Base-by-base conservation (phyloP, 805 yeast genomes). In the Ogataea populi-albae region DNA sequence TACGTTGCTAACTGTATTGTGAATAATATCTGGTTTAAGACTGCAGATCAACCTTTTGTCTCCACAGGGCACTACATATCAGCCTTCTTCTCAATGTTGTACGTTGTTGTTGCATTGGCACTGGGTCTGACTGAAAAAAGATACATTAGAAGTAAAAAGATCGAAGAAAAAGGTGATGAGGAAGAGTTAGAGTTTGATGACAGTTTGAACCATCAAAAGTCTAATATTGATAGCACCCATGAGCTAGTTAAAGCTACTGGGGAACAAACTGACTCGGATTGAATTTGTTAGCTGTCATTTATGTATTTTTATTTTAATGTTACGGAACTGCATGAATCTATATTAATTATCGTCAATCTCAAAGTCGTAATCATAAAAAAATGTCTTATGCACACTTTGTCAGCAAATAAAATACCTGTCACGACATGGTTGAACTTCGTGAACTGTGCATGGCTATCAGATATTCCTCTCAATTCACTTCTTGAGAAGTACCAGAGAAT, bases 1-100 rank as follows among this genome's bases (percentile, higher is more conserved):
- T 47, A 37, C 24, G 35, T 40, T 26, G 49, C 51, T 9, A 42
- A 45, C 33, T 37, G 38, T 32, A 47, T 47, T 33, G 40, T 42
- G 30, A 44, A 44, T 32, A 42, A 39, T 15, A 40, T 45, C 16
- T 42, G 46, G 47, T 47, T 39, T 34, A 39, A 45, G 27, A 45
- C 51, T 2, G 22, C 41, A 3, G 34, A 45, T 5, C 49, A 44
- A 17, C 49, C 51, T 5, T 38, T 35, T 21, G 44, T 47, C 10
- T 15, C 27, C 2, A 45, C 47, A 8, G 51, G 51, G 26, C 49
- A 50, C 40, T 54, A 53, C 22, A 40, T 55, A 12, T 38, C 54
- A 6, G 47, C 49, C 12, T 36, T 37, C 15, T 45, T 45, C 30
- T 30, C 39, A 6, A 10, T 41, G 19, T 34, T 37, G 19, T 45